Base-by-base conservation (phyloP, 2,329 filamentous ascomycete genomes). In the Pyricularia sp. region DNA sequence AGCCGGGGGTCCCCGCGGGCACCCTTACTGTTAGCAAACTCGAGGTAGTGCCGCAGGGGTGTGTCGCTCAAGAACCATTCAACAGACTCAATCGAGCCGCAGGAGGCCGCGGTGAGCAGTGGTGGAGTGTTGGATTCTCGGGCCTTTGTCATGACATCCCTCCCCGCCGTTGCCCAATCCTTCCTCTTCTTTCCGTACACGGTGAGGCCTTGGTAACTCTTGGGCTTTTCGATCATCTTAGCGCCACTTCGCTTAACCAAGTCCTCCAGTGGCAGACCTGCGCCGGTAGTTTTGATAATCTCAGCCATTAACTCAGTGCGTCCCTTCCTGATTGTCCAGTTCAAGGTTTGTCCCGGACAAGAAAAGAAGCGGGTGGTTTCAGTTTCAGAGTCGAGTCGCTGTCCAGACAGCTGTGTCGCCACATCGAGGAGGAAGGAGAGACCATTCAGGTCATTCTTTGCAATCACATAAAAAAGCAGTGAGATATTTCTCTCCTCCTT, bases 41-140 rank as follows among this genome's bases (percentile, higher is more conserved):
- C 86, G 30, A 83, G 78, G 74, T 95, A 95, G 68, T 86, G 82
- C 31, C 88, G 83, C 72, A 86, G 79, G 0, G 92, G 91, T 0
- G 86, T 85, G 70, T 92, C 90, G 69, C 90, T 88, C 69, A 93
- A 78, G 76, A 94, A 92, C 87, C 91, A 96, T 74, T 95, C 88
- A 0, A 92, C 86, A 23, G 85, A 84, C 58, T 90, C 85, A n/a
- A 94, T 76, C 25, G 82, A 90, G 3, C 88, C 87, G 1, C 73
- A 73, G 10, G 79, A 73, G 14, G 86, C 88, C 64, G 89, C 88
- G 70, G 84, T 79, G 1, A 92, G 81, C 10, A 92, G 78, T 3
- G 89, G 91, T 2, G 89, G 85, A 0, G 79, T 81, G 14, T 33
- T 63, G 67, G 79, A 75, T 11, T 82, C 84, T 0, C 76, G 77